These are phyloP conservation scores for Sicyos edulis DNA, from an alignment of 306 rosid genomes.

Conservation along the genomic window DNA sequence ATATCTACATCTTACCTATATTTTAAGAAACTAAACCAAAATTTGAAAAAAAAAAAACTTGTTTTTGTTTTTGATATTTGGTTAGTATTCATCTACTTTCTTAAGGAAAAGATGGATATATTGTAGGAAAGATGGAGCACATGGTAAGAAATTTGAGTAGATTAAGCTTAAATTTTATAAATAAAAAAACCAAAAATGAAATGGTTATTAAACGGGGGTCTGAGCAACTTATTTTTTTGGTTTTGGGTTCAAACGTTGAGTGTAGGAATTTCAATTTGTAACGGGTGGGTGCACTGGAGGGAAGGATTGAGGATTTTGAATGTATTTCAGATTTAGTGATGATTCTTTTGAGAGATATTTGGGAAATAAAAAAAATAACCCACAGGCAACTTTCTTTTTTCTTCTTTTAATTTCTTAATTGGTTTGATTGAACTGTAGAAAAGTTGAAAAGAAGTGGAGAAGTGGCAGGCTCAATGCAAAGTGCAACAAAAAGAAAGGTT, in stretches of 20 bases:
- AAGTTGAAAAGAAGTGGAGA: conserved; percentile 33
- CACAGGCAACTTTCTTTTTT: background rate
- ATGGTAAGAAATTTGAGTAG: no score
- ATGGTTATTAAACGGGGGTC: no score
- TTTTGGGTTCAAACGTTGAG: background rate
- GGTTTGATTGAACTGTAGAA: conserved; percentile 24
- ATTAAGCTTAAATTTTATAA: no score
- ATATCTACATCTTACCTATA: no score
- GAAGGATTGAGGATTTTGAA: conserved; percentile 5
- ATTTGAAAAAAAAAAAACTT: no score
- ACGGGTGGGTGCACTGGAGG: background rate
- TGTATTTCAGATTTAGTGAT: conserved; percentile 11
- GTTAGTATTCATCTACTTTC: no score
- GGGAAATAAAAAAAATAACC: background rate
- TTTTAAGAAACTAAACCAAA: no score
- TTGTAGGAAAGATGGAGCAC: no score
- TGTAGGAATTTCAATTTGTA: conserved; percentile 13
- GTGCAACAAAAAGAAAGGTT: conserved; percentile 29
- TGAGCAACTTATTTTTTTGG: background rate
- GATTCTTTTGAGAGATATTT: background rate
- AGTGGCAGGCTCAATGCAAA: conserved; percentile 39
- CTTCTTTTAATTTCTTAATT: conserved; percentile 11
- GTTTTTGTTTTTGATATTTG: no score
- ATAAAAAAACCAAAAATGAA: no score
- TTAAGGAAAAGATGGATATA: no score